These are phyloP conservation scores for Retiboletus flavoniger DNA, from an alignment of 1,284 basidiomycete genomes.

Conservation along the genomic window DNA sequence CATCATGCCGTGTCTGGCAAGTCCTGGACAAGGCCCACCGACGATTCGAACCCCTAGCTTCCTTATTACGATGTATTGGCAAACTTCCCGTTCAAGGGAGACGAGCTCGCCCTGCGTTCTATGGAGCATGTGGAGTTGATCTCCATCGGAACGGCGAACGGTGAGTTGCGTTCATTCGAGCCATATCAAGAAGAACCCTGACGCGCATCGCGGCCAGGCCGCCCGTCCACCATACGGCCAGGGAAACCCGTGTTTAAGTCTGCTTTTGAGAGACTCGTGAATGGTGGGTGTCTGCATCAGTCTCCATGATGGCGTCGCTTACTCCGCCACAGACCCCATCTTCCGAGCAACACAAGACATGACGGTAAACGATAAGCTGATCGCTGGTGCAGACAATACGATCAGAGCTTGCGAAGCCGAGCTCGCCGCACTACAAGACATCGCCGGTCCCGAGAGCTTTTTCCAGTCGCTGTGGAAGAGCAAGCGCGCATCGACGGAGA, in stretches of 20 bases:
- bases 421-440: conserved; percentile 63
- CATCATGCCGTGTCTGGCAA: background rate
- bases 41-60: conserved; percentile 43
- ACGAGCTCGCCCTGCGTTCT: conserved; percentile 76
- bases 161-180: conserved; percentile 37
- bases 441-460: conserved; percentile 46
- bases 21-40: background rate
- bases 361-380: conserved; percentile 72
- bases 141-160: conserved; percentile 73
- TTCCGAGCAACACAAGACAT: conserved; percentile 86
- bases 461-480: conserved; percentile 44
- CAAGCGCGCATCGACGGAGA: conserved; percentile 54
- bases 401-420: conserved; percentile 78
- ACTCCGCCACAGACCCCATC: conserved; percentile 54
- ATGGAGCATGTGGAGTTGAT: conserved; percentile 93
- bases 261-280: conserved; percentile 80
- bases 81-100: conserved; percentile 90
- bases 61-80: conserved; percentile 82
- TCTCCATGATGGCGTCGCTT: background rate
- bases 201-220: conserved; percentile 47
- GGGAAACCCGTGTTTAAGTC: conserved; percentile 89
- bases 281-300: conserved; percentile 49
- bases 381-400: conserved; percentile 63
- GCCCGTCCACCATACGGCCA: conserved; percentile 82
- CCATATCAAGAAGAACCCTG: background rate